Percentiles rank a stretch among this genome's conserved stretches.
These are phyloP conservation scores for Spencermartinsiella europaea DNA, from an alignment of 805 yeast species.

Conservation along the genomic window DNA sequence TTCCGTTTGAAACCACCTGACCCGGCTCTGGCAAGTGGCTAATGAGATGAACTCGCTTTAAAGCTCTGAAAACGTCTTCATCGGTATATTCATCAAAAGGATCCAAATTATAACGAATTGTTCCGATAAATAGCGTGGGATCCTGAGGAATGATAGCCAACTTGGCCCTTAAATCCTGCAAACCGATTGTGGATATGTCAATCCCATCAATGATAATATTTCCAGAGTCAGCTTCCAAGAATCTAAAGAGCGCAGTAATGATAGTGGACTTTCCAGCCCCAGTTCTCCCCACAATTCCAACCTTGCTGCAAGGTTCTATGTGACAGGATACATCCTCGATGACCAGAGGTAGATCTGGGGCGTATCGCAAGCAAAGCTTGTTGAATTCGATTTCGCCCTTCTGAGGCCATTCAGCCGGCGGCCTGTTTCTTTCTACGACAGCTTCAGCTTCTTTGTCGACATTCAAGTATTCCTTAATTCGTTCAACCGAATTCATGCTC, in stretches of 20 bases:
- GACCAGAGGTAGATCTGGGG: conserved; percentile 79
- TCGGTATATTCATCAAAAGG: conserved; percentile 58
- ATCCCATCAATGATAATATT: conserved; percentile 57
- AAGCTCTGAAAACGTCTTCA: conserved; percentile 54
- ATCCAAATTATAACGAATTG: conserved; percentile 63
- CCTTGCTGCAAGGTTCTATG: conserved; percentile 70
- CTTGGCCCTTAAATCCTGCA: conserved; percentile 54
- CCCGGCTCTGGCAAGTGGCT: conserved; percentile 12
- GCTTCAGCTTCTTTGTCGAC: conserved; percentile 74
- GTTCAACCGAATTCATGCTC: conserved; percentile 93
- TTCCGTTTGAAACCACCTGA: conserved; percentile 16
- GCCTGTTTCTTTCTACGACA: conserved; percentile 56
- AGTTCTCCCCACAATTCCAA: conserved; percentile 96
- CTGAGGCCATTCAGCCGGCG: conserved; percentile 69
- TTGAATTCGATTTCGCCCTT: conserved; percentile 71
- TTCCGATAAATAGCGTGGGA: conserved; percentile 69
- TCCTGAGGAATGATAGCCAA: conserved; percentile 76
- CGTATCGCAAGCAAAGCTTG: conserved; percentile 76
- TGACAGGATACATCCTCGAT: conserved; percentile 78
- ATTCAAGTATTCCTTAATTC: conserved; percentile 93
- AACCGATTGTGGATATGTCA: conserved; percentile 54
- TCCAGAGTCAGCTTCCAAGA: conserved; percentile 53
- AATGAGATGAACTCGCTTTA: conserved; percentile 57
- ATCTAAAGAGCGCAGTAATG: conserved; percentile 79
- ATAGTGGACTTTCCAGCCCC: conserved; percentile 98